These are phyloP conservation scores for Pseudogymnoascus sp. DNA, from an alignment of 2,329 filamentous ascomycete species.

Conservation along the genomic window DNA sequence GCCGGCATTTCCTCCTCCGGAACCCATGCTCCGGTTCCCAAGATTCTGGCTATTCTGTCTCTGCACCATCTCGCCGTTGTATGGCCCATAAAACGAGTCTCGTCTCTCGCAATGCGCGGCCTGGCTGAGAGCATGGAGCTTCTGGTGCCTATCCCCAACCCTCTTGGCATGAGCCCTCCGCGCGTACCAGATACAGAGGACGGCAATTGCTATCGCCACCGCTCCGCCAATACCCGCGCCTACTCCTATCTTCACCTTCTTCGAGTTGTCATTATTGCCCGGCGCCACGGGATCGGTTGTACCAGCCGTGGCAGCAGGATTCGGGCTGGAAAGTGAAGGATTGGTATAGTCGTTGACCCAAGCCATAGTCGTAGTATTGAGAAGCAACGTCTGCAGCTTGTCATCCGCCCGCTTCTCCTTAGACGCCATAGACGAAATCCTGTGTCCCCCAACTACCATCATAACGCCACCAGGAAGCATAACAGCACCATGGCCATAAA, in stretches of 20 bases:
- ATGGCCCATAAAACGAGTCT: neutral
- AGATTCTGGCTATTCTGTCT: constrained; percentile 15
- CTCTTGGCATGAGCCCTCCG: constrained; percentile 35
- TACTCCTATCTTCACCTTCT: constrained; percentile 51
- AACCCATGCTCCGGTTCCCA: neutral
- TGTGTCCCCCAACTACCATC: constrained; percentile 57
- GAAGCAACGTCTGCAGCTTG: constrained; percentile 35
- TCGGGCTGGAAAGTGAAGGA: constrained; percentile 26
- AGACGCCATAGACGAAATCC: constrained; percentile 32
- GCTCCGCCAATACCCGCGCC: constrained; percentile 55
- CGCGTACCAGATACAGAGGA: constrained; percentile 40
- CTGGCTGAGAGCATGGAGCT: constrained; percentile 43
- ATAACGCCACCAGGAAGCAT: constrained; percentile 59
- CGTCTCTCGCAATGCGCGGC: constrained; percentile 34
- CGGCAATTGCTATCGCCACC: constrained; percentile 25
- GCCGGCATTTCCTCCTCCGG: constrained; percentile 18
- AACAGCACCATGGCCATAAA: constrained; percentile 56
- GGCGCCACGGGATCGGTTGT: constrained; percentile 22
- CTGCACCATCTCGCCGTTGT: constrained; percentile 12
- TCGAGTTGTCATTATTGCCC: constrained; percentile 22
- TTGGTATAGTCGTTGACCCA: constrained; percentile 51
- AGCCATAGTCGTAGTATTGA: constrained; percentile 50
- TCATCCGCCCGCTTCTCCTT: constrained; percentile 31
- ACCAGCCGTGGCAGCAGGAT: constrained; percentile 15
- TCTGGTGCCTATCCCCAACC: constrained; percentile 40